Base-by-base conservation (phyloP, 768 basidiomycete species). In the Clitopilus passeckerianus region DNA sequence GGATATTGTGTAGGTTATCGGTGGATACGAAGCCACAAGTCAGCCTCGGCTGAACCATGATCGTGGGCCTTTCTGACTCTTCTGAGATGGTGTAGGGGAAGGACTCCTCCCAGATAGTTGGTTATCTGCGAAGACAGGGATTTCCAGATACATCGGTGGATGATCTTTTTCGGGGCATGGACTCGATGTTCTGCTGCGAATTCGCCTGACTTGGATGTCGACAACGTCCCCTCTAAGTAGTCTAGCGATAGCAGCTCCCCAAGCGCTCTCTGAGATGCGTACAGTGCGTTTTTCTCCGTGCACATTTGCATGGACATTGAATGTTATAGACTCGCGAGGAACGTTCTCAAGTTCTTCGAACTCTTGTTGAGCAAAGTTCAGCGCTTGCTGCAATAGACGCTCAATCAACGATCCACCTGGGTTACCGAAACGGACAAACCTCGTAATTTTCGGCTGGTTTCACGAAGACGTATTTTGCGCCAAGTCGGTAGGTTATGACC, bases 241-340 rank as follows among this genome's bases (percentile, higher is more conserved):
- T 57, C 74, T 72, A 0, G 74, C 59, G 10, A 76, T 63, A 5
- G 83, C 70, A 1, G 70, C 70, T 5, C 71, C 60, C 85, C 85
- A 86, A 34, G 77, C 85, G 34, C 69, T 76, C 46, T 72, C 80
- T 37, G 75, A 86, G 65, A 84, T 86, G 57, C 76, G 76, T 37
- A 81, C 81, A 23, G 66, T 70, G 53, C 74, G 66, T 59, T 67
- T 59, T 53, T 71, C 61, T 0, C 72, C 70, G 9, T 72, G 69
- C 27, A 75, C 65, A 1, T 70, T 63, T 4, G 74, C 72, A 22
- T 64, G 67, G 15, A 81, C 66, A 30, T 72, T 74, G 62, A 86
- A 81, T 5, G 74, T 70, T 5, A 86, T 77, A 1, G 75, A 74
- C 1, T 77, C 68, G 30, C 77, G 72, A 0, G 74, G 64, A 6